These are phyloP conservation scores for Chaetomiaceae sp. DNA, from an alignment of 2,329 filamentous ascomycete species.

Conservation along the genomic window DNA sequence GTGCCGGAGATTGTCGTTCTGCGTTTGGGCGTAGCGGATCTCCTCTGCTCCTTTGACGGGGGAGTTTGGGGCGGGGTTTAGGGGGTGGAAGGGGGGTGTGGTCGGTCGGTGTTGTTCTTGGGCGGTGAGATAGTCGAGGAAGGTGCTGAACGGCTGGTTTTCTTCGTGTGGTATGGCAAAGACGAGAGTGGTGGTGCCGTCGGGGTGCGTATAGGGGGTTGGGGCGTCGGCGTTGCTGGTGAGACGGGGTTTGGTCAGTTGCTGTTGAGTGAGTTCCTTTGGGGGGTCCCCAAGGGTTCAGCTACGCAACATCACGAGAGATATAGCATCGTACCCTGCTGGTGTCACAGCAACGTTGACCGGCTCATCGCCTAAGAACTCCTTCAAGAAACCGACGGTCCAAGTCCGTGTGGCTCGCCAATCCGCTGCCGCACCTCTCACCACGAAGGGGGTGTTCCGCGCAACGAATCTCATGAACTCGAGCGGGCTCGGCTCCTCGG, in stretches of 20 bases:
- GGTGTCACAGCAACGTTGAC: slow-evolving; percentile 79
- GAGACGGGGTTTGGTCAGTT: not conserved
- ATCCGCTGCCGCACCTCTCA: slow-evolving; percentile 53
- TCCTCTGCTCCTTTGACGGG: slow-evolving; percentile 4
- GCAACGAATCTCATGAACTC: slow-evolving; percentile 76
- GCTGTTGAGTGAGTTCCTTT: not conserved
- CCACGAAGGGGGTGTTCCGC: slow-evolving; percentile 67
- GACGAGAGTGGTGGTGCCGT: slow-evolving; percentile 31
- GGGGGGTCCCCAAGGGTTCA: too few species aligned
- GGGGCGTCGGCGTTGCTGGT: slow-evolving; percentile 47
- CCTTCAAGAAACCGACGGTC: slow-evolving; percentile 54
- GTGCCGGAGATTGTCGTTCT: slow-evolving; percentile 74
- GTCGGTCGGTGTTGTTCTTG: slow-evolving; percentile 42
- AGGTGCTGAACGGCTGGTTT: slow-evolving; percentile 53
- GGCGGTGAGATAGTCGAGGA: slow-evolving; percentile 54
- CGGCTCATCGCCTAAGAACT: slow-evolving; percentile 45
- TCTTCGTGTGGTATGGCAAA: slow-evolving; percentile 71
- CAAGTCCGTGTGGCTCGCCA: slow-evolving; percentile 61
- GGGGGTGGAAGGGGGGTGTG: not conserved
- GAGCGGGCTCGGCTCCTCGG: slow-evolving; percentile 62
- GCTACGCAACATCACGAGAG: not conserved
- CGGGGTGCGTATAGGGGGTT: slow-evolving; percentile 31
- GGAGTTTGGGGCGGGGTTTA: not conserved
- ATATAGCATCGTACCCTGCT: slow-evolving; percentile 43
- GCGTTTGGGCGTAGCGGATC: slow-evolving; percentile 32